These are phyloP conservation scores for Candida peoriensis DNA, from an alignment of 805 yeast genomes.

Conservation along the genomic window DNA sequence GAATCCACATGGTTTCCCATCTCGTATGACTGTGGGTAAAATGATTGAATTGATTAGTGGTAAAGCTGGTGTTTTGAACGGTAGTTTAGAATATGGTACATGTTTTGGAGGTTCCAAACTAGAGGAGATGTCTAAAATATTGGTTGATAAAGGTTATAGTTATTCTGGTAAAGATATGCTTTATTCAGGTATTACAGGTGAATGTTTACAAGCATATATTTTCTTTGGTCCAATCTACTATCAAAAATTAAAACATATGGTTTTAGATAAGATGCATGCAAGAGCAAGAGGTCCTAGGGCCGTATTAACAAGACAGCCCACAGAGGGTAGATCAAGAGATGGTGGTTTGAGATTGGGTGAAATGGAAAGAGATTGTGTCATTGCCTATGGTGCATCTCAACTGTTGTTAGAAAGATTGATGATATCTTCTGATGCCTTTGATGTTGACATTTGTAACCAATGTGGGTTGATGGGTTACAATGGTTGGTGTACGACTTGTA, in stretches of 20 bases:
- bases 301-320: constrained; percentile 95
- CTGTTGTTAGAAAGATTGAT: constrained; percentile 87
- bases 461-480: constrained; percentile 98
- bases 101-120: constrained; percentile 98
- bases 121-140: constrained; percentile 88
- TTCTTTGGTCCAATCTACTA: constrained; percentile 98
- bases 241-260: constrained; percentile 98
- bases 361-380: constrained; percentile 99
- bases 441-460: constrained; percentile 87
- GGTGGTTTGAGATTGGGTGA: constrained; percentile 99
- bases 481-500: constrained; percentile 97
- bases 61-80: constrained; percentile 94
- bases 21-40: constrained; percentile 99
- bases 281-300: constrained; percentile 99
- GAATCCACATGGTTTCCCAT: constrained; percentile 99
- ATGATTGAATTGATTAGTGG: constrained; percentile 96
- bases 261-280: constrained; percentile 98
- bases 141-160: constrained; percentile 86
- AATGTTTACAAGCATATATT: constrained; percentile 92
- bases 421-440: constrained; percentile 97
- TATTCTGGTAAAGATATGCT: constrained; percentile 98
- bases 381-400: constrained; percentile 98
- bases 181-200: constrained; percentile 96
- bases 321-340: constrained; percentile 98
- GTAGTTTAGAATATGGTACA: constrained; percentile 90